Evolutionary conservation across 2,329 filamentous ascomycete species (phyloP), one percentile per base, ranked within the genome.

Genomic region (Aschersonia sp.): DNA sequence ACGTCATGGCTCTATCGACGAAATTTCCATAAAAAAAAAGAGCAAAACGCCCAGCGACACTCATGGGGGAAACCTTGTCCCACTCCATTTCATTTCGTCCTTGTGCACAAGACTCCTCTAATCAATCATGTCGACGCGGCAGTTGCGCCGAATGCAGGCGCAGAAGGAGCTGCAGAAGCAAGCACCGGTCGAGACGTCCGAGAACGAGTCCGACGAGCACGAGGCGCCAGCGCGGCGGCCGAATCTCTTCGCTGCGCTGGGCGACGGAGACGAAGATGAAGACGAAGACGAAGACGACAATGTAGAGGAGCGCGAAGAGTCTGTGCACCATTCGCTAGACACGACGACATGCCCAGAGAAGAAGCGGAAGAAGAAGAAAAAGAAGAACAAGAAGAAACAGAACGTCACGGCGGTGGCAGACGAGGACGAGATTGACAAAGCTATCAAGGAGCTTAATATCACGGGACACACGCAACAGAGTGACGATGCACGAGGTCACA

Each of bases 351-450:
- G 32, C 9, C 70, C 63, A 53, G 65, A 50, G 52, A 63, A 57
- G 48, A 64, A 55, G 48, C 69, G 65, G 55, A 72, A 58, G 53
- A 64, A 52, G 56, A 61, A 58, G 53, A 61, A 61, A 53, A 53
- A 50, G 47, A 70, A 67, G 51, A 65, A 61, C 41, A 62, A 64
- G 47, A 65, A 61, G 52, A 65, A 64, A 49, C 68, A 65, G 31
- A 46, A 53, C 2, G 40, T 51, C 1, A 46, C 47, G 12, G 54
- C 54, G 28, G 47, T 51, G 9, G 56, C 57, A 30, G 63, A 61
- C 1, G 61, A 69, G 29, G 75, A 79, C 50, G 76, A 80, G 52
- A 78, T 80, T 47, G 76, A 79, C 53, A 66, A 65, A 49, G 75
- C 72, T 2, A 65, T 80, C 40, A 63, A 67, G 48, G 70, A 74